Base-by-base conservation (phyloP, 2,329 filamentous ascomycete genomes). In the Aspergillus candidus region DNA sequence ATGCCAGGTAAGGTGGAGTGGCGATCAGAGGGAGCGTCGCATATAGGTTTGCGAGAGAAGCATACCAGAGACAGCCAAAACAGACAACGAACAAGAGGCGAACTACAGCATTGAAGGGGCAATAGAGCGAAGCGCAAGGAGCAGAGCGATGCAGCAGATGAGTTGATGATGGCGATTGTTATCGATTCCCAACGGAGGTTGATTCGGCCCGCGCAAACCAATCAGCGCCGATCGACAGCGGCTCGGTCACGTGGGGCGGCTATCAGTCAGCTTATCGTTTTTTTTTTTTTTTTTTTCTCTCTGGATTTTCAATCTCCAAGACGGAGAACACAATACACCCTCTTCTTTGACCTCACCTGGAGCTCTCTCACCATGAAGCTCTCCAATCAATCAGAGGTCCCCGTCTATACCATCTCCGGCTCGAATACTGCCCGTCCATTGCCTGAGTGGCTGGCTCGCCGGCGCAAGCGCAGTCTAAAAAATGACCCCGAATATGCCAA, bases 371-470 rank as follows among this genome's bases (percentile, higher is more conserved):
- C 48, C 38, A 75, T 75, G 72, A 73, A 72, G 62, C 63, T 74
- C 52, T 70, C 70, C 39, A 74, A 88, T 58, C 82, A 87, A 53
- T 87, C 88, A 50, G 78, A 84, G 35, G 86, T 95, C 47, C 86
- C 87, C 45, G 90, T 96, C 2, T 98, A 98, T 63, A 97, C 93
- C 43, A 87, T 98, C 59, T 89, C 91, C 32, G 94, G 93, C 53
- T 88, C 88, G 30, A 88, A 88, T 31, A 91, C 88, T 13, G 86
- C 88, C 6, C 80, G 91, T 18, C 87, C 88, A 14, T 77, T 98
- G 27, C 93, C 93, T 48, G 93, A 98, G 70, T 98, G 93, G 90
- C 85, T 98, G 48, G 86, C 89, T 30, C 80, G 88, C 53, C 84
- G 88, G 58, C 78, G 91, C 63, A 97, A 96, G 75, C 79, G 86